Evolutionary conservation across 2,329 filamentous ascomycete genomes (phyloP).

Genomic region (Verticillium zaregamsianum): DNA sequence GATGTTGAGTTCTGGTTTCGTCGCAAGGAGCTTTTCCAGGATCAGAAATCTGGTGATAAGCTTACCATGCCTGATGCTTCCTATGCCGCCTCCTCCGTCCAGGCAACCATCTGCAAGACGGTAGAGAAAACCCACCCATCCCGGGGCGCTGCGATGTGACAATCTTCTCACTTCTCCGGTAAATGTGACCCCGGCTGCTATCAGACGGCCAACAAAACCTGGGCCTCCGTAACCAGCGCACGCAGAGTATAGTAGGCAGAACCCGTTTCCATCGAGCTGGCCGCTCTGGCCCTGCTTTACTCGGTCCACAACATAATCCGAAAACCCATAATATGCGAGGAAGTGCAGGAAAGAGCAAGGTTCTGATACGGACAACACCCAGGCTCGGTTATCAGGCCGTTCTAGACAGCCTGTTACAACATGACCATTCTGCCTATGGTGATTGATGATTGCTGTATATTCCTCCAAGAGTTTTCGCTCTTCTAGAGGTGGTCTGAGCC

Average conservation of each 20-base stretch:
- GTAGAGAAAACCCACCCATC: background rate
- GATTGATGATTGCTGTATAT: background rate
- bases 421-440: too few relatives aligned
- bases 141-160: too few relatives aligned
- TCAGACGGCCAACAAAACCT: background rate
- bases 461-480: background rate
- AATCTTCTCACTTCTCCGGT: too few relatives aligned
- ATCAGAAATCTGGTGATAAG: background rate
- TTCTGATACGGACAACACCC: too few relatives aligned
- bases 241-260: background rate
- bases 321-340: background rate
- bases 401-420: too few relatives aligned
- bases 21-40: background rate
- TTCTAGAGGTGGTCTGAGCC: too few relatives aligned
- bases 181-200: background rate
- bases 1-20: background rate
- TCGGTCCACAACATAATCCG: background rate
- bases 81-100: accelerated
- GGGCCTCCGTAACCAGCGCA: background rate
- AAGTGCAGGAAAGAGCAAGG: background rate
- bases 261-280: background rate
- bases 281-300: background rate
- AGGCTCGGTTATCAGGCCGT: too few relatives aligned
- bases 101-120: background rate
- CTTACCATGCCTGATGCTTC: too few relatives aligned